Percentiles rank a stretch among this genome's conserved stretches.
phyloP scores from a whole-genome alignment of 345 rosid species.

The Xanthoceras sorbifolium region DNA sequence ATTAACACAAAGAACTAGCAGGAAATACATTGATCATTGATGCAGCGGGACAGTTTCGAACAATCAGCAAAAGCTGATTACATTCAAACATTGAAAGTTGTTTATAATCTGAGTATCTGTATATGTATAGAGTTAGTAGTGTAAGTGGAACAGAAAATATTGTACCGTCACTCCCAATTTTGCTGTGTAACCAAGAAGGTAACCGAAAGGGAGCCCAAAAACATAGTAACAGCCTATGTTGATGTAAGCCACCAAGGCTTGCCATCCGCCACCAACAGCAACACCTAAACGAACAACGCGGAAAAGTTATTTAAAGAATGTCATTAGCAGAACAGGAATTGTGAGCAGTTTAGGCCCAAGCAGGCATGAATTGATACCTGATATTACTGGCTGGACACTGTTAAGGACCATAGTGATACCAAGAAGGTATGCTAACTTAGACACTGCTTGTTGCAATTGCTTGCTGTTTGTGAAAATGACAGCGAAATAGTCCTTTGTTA shows the following conservation, averaged over 20 bases:
- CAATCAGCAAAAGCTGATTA: background rate
- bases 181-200: constrained; percentile 64
- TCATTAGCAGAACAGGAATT: background rate
- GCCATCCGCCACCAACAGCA: constrained; percentile 92
- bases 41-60: background rate
- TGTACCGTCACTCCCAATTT: constrained; percentile 65
- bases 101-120: too few species aligned
- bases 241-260: constrained; percentile 74
- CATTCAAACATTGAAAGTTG: background rate
- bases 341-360: background rate
- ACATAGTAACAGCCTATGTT: constrained; percentile 72
- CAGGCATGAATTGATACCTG: constrained; percentile 50
- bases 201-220: constrained; percentile 79
- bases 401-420: constrained; percentile 81
- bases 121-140: too few species aligned
- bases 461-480: constrained; percentile 63
- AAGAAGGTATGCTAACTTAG: constrained; percentile 66
- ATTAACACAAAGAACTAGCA: background rate
- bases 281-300: constrained; percentile 48
- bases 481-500: constrained; percentile 57
- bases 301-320: background rate
- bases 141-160: background rate
- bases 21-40: background rate
- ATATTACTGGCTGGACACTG: constrained; percentile 83
- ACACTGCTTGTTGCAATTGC: constrained; percentile 47